Evolutionary conservation across 805 yeast species (phyloP).

Genomic region (Blastobotrys peoriensis): DNA sequence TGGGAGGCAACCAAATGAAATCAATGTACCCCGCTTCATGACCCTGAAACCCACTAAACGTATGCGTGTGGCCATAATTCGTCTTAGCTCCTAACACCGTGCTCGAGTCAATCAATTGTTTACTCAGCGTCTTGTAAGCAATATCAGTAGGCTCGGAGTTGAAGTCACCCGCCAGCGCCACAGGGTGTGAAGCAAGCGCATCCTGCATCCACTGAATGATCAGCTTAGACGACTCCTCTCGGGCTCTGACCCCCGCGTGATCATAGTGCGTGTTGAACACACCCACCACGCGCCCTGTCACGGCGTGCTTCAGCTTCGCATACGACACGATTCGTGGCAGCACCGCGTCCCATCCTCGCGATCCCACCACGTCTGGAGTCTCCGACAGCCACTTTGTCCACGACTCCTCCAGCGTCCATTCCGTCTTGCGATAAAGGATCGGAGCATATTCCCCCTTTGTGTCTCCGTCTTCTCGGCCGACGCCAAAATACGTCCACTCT

Average conservation of each 20-base stretch:
- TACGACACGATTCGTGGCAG: conserved; percentile 32
- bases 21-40: conserved; percentile 4
- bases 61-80: conserved; percentile 4
- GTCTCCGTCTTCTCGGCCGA: conserved; percentile 49
- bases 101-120: conserved; percentile 31
- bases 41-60: conserved; percentile 1
- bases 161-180: conserved; percentile 51
- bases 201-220: conserved; percentile 29
- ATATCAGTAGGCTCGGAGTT: conserved; percentile 44
- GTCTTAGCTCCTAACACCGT: not conserved
- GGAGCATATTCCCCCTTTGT: conserved; percentile 48
- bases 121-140: conserved; percentile 37
- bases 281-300: conserved; percentile 20
- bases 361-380: conserved; percentile 46
- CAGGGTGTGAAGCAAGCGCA: conserved; percentile 32
- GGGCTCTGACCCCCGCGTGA: conserved; percentile 41
- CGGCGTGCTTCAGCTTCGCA: conserved; percentile 21
- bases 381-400: conserved; percentile 49
- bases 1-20: conserved; percentile 4
- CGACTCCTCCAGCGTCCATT: conserved; percentile 34
- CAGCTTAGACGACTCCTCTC: conserved; percentile 41
- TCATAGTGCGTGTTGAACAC: conserved; percentile 48
- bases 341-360: conserved; percentile 47
- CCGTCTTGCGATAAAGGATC: conserved; percentile 35
- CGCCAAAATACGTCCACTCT: conserved; percentile 43